These are phyloP conservation scores for Phytophthora rubi DNA, from an alignment of 352 stramenopile species.

Conservation along the genomic window DNA sequence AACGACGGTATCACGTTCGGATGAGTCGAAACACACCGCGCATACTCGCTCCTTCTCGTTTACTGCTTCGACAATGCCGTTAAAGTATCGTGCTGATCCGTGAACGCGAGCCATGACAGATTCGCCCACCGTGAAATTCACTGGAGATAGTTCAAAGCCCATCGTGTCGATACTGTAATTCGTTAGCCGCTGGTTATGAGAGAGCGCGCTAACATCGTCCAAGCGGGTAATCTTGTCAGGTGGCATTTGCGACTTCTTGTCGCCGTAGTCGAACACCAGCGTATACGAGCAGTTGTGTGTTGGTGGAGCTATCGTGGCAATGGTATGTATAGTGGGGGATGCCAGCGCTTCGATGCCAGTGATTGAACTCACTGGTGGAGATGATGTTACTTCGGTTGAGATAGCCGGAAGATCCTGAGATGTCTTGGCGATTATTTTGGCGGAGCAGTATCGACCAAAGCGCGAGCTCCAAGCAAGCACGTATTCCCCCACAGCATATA, in stretches of 20 bases:
- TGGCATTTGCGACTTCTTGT: slow-evolving; percentile 57
- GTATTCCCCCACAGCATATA: slow-evolving; percentile 50
- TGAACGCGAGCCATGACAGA: slow-evolving; percentile 66
- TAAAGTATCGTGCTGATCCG: slow-evolving; percentile 64
- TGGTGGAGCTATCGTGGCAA: slow-evolving; percentile 10
- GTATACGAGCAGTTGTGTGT: slow-evolving; percentile 41
- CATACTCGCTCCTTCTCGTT: slow-evolving; percentile 66
- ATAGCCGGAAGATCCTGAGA: slow-evolving; percentile 28
- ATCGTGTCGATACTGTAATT: slow-evolving; percentile 84
- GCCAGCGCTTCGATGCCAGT: background rate
- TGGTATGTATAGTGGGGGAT: slow-evolving; percentile 15
- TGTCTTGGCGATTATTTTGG: slow-evolving; percentile 47
- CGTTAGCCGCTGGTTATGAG: slow-evolving; percentile 67
- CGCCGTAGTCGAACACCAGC: slow-evolving; percentile 78
- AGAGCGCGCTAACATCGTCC: slow-evolving; percentile 59
- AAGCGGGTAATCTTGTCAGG: slow-evolving; percentile 59
- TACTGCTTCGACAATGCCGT: slow-evolving; percentile 61
- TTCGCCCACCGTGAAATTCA: slow-evolving; percentile 62
- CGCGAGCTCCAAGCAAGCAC: slow-evolving; percentile 80
- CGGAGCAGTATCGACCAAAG: slow-evolving; percentile 71
- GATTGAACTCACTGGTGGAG: slow-evolving; percentile 10
- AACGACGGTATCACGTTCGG: slow-evolving; percentile 62
- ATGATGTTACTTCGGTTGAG: slow-evolving; percentile 1
- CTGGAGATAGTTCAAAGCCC: slow-evolving; percentile 68
- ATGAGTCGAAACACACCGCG: slow-evolving; percentile 75